Conservation (phyloP, 2,329 filamentous ascomycete species). For the Botrytis squamosa region DNA sequence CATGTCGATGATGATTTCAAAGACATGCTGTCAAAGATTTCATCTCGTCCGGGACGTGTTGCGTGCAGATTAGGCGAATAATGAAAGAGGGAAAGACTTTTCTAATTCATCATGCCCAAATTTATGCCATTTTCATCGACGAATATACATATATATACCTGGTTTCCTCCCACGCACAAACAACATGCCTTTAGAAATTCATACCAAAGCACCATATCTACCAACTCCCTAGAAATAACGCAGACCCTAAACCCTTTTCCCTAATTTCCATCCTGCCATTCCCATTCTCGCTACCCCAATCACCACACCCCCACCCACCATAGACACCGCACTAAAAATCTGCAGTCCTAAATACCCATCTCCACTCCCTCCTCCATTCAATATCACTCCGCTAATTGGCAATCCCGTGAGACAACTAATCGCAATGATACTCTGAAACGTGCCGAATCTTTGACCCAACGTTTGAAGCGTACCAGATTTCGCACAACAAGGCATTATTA, state of each 20-base stretch:
- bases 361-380: neutral
- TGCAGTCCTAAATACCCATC: conserved; percentile 4
- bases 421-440: conserved; percentile 28
- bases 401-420: conserved; percentile 16
- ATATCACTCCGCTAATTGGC: conserved; percentile 23
- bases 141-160: neutral
- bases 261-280: neutral
- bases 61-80: neutral
- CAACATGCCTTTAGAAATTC: neutral
- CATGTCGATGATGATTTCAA: neutral
- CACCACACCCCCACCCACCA: neutral
- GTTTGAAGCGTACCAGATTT: conserved; percentile 46
- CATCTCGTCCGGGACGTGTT: neutral
- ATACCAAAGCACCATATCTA: neutral
- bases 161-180: neutral
- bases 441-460: conserved; percentile 40
- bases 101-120: neutral
- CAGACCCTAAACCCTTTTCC: neutral
- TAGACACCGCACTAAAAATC: conserved; percentile 2
- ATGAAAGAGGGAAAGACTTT: neutral
- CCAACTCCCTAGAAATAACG: neutral
- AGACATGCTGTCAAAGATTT: neutral
- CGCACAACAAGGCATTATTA: conserved; percentile 62
- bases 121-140: neutral
- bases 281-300: neutral